Conservation (phyloP, 768 basidiomycete species). For the Ramaria sp. region DNA sequence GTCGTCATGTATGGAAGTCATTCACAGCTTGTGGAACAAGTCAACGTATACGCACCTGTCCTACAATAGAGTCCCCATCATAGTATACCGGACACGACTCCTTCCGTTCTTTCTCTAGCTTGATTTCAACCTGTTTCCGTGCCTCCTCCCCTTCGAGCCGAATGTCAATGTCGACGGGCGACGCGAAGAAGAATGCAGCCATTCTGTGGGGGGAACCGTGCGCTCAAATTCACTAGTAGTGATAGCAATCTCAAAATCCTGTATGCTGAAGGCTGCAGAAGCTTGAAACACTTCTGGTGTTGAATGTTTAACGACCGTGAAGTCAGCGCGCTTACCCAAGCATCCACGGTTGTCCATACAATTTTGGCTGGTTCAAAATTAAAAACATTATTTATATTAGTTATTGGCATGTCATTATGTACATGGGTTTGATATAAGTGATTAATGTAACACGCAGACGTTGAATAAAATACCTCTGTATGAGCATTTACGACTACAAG, state of each 20-base stretch:
- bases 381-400: background rate
- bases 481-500: background rate
- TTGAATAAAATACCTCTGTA: slow-evolving; percentile 1
- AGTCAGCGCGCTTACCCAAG: background rate
- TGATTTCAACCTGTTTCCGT: slow-evolving; percentile 82
- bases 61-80: slow-evolving; percentile 86
- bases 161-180: slow-evolving; percentile 85
- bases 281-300: no score
- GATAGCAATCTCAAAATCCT: no score
- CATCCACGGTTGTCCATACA: background rate
- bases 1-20: background rate
- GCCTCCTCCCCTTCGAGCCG: slow-evolving; percentile 80
- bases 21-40: no score
- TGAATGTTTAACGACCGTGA: background rate
- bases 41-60: slow-evolving; percentile 48
- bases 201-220: slow-evolving; percentile 23
- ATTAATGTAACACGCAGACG: background rate
- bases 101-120: slow-evolving; percentile 79
- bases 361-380: no score
- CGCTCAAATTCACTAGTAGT: background rate
- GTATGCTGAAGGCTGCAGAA: no score
- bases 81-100: slow-evolving; percentile 87
- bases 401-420: background rate
- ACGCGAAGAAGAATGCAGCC: slow-evolving; percentile 89
- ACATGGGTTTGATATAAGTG: background rate